phyloP scores from a whole-genome alignment of 2,329 filamentous ascomycete species.

The Phaeosphaeriaceae sp. region DNA sequence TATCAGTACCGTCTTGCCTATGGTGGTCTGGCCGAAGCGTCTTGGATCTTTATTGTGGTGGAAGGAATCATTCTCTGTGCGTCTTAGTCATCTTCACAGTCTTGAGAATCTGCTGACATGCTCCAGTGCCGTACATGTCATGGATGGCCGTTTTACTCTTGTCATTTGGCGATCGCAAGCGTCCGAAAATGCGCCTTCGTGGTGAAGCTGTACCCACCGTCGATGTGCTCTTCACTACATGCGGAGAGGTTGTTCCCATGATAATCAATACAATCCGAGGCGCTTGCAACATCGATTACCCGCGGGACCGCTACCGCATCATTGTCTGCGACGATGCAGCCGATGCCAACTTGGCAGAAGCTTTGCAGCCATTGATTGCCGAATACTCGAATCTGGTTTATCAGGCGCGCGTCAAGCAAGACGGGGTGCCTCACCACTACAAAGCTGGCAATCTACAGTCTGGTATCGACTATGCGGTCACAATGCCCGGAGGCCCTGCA shows the following conservation, averaged over 20 bases:
- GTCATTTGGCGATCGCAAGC: constrained; percentile 6
- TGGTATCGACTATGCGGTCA: constrained; percentile 9
- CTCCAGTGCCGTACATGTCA: constrained; percentile 5
- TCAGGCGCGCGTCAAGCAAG: constrained; percentile 7
- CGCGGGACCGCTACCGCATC: constrained; percentile 7
- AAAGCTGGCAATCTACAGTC: constrained; percentile 11
- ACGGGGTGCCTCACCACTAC: constrained; percentile 9
- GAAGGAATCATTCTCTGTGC: constrained; percentile 6
- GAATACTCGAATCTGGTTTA: constrained; percentile 7
- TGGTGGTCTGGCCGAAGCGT: constrained; percentile 6
- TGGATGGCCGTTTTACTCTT: constrained; percentile 9
- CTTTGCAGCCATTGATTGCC: constrained; percentile 6
- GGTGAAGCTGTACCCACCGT: constrained; percentile 8
- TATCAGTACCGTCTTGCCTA: constrained; percentile 6
- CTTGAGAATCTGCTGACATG: neutral
- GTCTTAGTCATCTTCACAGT: neutral
- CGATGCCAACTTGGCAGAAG: constrained; percentile 2
- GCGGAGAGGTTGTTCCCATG: constrained; percentile 9
- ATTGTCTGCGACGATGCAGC: constrained; percentile 10
- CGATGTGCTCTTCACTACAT: constrained; percentile 9
- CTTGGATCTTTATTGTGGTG: constrained; percentile 10
- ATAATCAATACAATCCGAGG: constrained; percentile 9
- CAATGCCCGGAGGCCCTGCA: constrained; percentile 4
- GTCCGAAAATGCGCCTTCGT: constrained; percentile 7
- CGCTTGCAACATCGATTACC: constrained; percentile 10